Base-by-base conservation (phyloP, 176 grass and related monocot genomes). In the Oryza australiensis region DNA sequence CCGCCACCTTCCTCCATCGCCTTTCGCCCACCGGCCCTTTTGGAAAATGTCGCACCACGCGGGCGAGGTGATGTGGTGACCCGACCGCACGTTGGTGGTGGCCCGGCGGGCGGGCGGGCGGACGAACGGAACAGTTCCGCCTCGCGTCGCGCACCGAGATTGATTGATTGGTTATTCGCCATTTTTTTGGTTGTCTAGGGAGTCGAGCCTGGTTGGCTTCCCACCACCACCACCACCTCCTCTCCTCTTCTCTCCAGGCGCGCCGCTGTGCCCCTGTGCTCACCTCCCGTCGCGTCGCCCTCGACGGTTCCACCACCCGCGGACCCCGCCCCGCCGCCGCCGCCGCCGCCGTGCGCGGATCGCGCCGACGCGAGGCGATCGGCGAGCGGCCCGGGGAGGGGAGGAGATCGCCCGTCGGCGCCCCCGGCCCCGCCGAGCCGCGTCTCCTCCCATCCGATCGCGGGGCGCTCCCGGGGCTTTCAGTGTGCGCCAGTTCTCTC, bases 331-430 rank as follows among this genome's bases (percentile, higher is more conserved):
- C 26, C 5, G 62, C 20, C 41, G 23, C 30, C 14, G 77, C 27
- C 7, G 37, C 62, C 13, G 51, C 66, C 13, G 48, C 18, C n/a
- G 65, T 5, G 49, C 40, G 40, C 82, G 65, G 82, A 89, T 89
- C 87, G 77, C 71, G 71, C 77, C 53, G 64, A 32, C 49, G 71
- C 32, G n/a, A 26, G 82, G 82, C 87, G 71, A 89, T 80, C 64
- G 71, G 72, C 71, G 38, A 62, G 64, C 72, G 77, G 33, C 66
- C 43, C 43, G 43, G 43, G 43, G 35, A 81, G 30, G 83, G 87
- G 87, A 89, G 87, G 87, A 89, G 87, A 85, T 86, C 73, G 88
- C 83, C 83, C 67, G 78, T 82, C 88, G 83, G 78, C 83, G 77
- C 83, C 66, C 78, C 64, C 11, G 24, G 79, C 78, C 71, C 55